Evolutionary conservation across 768 basidiomycete genomes (phyloP), one percentile per base, ranked within the genome.

Genomic region (Arthromyces matolae): DNA sequence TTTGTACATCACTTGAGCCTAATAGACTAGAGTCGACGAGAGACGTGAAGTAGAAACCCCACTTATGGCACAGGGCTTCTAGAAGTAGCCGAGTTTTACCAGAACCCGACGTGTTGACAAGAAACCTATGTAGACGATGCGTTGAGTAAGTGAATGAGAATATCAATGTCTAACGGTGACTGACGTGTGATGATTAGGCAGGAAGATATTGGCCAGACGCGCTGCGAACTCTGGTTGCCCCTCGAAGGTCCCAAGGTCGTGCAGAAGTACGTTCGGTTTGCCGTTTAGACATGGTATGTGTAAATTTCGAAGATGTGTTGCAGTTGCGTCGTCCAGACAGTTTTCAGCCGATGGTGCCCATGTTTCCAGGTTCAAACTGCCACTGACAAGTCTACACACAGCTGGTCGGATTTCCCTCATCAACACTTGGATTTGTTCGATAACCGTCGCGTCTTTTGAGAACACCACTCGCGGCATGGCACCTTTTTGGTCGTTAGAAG

Each of bases 1-100:
- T 68, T 47, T 72, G 67, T 23, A 75, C 63, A 49, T 76, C 73
- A 47, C 58, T 65, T 1, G 75, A 76, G 8, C 75, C 73, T n/a
- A 73, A 59, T 24, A 66, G 59, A 47, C 69, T 71, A 16, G 70
- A 69, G 51, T 76, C 75, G 37, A 73, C 67, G 9, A 65, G 49
- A 9, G 72, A 73, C 0, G 73, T 75, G 50, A 76, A 73, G 54
- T 76, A 76, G 44, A 76, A 70, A 4, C 73, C 75, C 75, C 75
- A 76, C 35, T 67, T 58, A 24, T 66, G 53, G 45, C 73, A 75
- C 4, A 76, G 63, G 18, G 73, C 73, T 55, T 75, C 73, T 8
- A 76, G 54, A 3, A 76, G 57, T 9, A 73, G 61, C 25, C 73
- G 61, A 1, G 73, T 75, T 52, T 76, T 76, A 16, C 73, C 73